Conservation (phyloP, 192 early-diverging fungal genomes). For the Piromyces finnis region DNA sequence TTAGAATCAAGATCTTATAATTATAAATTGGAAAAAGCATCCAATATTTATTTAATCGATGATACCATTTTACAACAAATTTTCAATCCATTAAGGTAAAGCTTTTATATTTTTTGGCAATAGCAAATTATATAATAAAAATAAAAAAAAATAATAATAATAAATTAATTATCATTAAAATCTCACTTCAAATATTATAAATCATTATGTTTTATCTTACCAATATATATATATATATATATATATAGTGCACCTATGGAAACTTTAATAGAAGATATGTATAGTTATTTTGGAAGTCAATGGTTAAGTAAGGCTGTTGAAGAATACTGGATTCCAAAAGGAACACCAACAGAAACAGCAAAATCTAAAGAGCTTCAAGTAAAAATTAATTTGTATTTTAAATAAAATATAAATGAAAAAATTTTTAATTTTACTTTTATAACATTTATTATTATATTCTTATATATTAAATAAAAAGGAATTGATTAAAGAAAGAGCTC, state of each 20-base stretch:
- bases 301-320: slow-evolving; percentile 46
- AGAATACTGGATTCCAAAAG: slow-evolving; percentile 27
- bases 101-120: too few relatives aligned
- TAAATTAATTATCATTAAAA: too few relatives aligned
- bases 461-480: too few relatives aligned
- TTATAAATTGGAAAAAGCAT: slow-evolving; percentile 43
- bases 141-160: too few relatives aligned
- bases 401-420: too few relatives aligned
- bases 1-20: slow-evolving; percentile 18
- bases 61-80: slow-evolving; percentile 49
- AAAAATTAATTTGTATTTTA: too few relatives aligned
- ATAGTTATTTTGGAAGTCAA: slow-evolving; percentile 35
- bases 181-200: too few relatives aligned
- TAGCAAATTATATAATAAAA: too few relatives aligned
- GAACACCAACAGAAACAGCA: slow-evolving; percentile 16
- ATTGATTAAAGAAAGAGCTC: slow-evolving; percentile 53
- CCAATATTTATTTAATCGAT: slow-evolving; percentile 63
- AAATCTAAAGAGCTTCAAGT: slow-evolving; percentile 27
- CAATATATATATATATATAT: too few relatives aligned
- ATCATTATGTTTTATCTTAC: too few relatives aligned
- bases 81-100: slow-evolving; percentile 45
- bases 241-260: slow-evolving; percentile 42
- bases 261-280: slow-evolving; percentile 42
- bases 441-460: too few relatives aligned
- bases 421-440: too few relatives aligned